Evolutionary conservation across 768 basidiomycete species (phyloP).

Genomic region (Cytidiella melzeri): DNA sequence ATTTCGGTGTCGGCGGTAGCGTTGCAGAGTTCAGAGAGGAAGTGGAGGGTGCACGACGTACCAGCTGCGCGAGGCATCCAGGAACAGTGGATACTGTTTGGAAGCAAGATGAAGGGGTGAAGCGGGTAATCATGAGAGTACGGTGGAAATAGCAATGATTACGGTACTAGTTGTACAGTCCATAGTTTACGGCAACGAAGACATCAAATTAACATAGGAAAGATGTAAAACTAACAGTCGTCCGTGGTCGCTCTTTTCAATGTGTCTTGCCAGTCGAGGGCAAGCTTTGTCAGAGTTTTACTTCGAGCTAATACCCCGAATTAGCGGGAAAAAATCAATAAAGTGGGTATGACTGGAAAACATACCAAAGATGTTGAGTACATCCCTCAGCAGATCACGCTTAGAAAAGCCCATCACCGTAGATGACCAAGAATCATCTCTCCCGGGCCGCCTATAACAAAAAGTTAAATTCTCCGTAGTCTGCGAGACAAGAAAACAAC

Average conservation of each 20-base stretch:
- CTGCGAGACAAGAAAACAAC: slow-evolving; percentile 11
- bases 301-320: slow-evolving; percentile 47
- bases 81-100: slow-evolving; percentile 55
- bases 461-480: slow-evolving; percentile 3
- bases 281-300: slow-evolving; percentile 69
- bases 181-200: not conserved
- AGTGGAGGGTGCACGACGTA: slow-evolving; percentile 32
- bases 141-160: slow-evolving; percentile 41
- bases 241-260: slow-evolving; percentile 49
- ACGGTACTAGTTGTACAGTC: no score
- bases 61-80: slow-evolving; percentile 10
- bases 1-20: slow-evolving; percentile 95
- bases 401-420: slow-evolving; percentile 67
- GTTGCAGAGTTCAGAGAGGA: slow-evolving; percentile 63
- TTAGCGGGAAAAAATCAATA: not conserved
- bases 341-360: slow-evolving; percentile 1
- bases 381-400: slow-evolving; percentile 79
- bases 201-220: not conserved
- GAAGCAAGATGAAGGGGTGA: slow-evolving; percentile 64
- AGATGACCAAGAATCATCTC: slow-evolving; percentile 64
- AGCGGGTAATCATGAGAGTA: slow-evolving; percentile 62
- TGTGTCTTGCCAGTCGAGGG: slow-evolving; percentile 77
- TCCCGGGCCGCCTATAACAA: slow-evolving; percentile 54
- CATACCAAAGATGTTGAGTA: slow-evolving; percentile 73
- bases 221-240: slow-evolving; percentile 11